Evolutionary conservation across 1,139 yeast species (phyloP), one percentile per base, ranked within the genome.

Genomic region (Saccharomyces hybrid): DNA sequence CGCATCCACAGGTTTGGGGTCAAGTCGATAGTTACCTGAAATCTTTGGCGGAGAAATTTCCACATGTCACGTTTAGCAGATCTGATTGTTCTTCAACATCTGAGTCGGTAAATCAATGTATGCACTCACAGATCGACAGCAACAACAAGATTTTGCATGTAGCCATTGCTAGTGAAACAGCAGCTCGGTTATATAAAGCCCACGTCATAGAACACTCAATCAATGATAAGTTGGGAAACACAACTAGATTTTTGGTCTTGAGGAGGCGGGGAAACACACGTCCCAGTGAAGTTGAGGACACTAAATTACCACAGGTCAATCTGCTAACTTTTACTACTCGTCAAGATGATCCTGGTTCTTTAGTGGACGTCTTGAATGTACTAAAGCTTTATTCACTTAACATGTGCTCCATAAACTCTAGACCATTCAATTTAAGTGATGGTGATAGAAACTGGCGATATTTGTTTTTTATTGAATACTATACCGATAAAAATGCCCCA

Each of bases 1-100:
- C 97, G 2, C 99, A 93, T 70, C 98, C 99, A 3, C 99, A 93
- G 68, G 99, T 90, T 0, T 93, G 99, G 99, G 95, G 97, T 3
- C 99, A 93, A 68, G 85, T 88, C 48, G 75, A 79, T 2, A 67
- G 74, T 13, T 90, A 86, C 71, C 66, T 86, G 50, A 69, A 74
- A n/a, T 84, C 83, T 67, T 67, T 86, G 52, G 65, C 68, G n/a
- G 60, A 69, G 3, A 62, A 75, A 51, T 70, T 72, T 41, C 69
- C 73, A 42, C 56, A 70, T 14, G 58, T 66, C 4, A 66, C 61
- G 34, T 70, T 79, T n/a, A 27, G 42, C 26, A 77, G 70, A 57
- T 73, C 86, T 11, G 96, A 90, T 69, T 78, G 85, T 1, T 76
- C 80, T 2, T 88, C 97, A 0, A 93, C 98, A 0, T 85, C 96